Evolutionary conservation across 306 rosid species (phyloP), one percentile per base, ranked within the genome.

Genomic region (Hippophae gyantsensis): DNA sequence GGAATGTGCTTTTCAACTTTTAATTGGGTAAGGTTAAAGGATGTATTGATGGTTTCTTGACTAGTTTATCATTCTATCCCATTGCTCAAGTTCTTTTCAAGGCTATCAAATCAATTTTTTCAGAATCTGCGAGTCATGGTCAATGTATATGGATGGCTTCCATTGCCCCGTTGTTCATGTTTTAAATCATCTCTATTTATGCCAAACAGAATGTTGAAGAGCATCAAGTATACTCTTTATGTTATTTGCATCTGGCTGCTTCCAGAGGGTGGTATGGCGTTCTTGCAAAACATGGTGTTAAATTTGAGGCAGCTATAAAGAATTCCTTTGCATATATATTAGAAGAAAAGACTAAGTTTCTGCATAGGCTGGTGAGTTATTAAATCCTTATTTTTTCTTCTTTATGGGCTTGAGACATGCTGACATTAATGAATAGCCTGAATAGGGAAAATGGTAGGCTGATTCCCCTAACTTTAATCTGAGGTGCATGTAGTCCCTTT

Each of bases 1-100:
- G 99, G 96, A 78, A 92, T 84, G 99, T 92, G 93, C 69, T 92
- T 88, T 71, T 85, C 93, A 55, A 63, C 90, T 44, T 67, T 32
- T 65, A 61, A 46, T 57, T 92, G 96, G 96, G 99, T 88, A 84
- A 81, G 84, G 69, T 51, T 52, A 14, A 47, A 52, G 76, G 12
- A 7, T 61, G 46, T 45, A 45, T 66, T 10, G 49, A 12, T 42
- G 13, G 32, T 62, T 54, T 61, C 26, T n/a, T 64, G 43, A 42
- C 27, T 46, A 43, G 44, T 45, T 41, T 47, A 10, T 23, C 48
- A 12, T 11, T 61, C 47, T 40, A 1, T 40, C 60, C 43, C 44
- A 10, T 60, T 51, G 32, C 51, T 44, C 43, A 32, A 7, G 10
- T 12, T 46, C 56, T 43, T 8, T 8, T 38, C 14, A 52, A 1